Percentiles rank a stretch among this genome's conserved stretches.
phyloP scores from a whole-genome alignment of 352 stramenopile species.

The Globisporangium emineosum region DNA sequence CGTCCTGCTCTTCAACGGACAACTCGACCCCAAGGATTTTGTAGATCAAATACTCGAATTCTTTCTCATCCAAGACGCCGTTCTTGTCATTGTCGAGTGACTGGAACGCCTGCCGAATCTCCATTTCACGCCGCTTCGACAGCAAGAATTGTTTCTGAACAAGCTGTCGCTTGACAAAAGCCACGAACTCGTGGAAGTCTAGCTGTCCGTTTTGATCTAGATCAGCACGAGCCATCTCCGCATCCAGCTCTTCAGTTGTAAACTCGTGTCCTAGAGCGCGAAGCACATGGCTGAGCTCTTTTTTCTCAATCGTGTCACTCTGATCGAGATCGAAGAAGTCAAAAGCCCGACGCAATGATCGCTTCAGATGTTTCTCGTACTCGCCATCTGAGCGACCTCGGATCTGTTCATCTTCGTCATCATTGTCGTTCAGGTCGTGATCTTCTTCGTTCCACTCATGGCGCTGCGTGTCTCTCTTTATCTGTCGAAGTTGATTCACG shows the following conservation, averaged over 20 bases:
- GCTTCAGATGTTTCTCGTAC: conserved; percentile 61
- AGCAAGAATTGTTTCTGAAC: conserved; percentile 53
- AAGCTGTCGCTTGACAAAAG: conserved; percentile 66
- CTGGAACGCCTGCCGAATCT: conserved; percentile 73
- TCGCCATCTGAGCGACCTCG: conserved; percentile 49
- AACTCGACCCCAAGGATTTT: conserved; percentile 73
- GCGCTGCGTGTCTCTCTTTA: conserved; percentile 21
- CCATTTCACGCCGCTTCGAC: conserved; percentile 59
- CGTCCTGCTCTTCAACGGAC: conserved; percentile 67
- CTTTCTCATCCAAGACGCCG: conserved; percentile 57
- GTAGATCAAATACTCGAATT: conserved; percentile 78
- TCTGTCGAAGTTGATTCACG: conserved; percentile 30
- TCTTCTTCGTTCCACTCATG: background rate
- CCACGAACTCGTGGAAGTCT: conserved; percentile 74
- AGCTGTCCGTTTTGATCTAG: conserved; percentile 62
- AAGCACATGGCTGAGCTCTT: conserved; percentile 61
- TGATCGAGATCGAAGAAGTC: conserved; percentile 80
- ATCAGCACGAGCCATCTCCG: conserved; percentile 56
- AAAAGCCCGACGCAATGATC: conserved; percentile 57
- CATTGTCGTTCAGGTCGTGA: conserved; percentile 6
- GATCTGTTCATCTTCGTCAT: conserved; percentile 21
- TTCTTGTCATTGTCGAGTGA: conserved; percentile 65
- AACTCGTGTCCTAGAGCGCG: conserved; percentile 71
- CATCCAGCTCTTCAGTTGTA: conserved; percentile 56
- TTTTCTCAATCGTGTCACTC: conserved; percentile 67